Percentiles rank a stretch among this genome's conserved stretches.
Evolutionary conservation across 2,329 filamentous ascomycete genomes (phyloP).

Genomic region (Penicillium sp.): DNA sequence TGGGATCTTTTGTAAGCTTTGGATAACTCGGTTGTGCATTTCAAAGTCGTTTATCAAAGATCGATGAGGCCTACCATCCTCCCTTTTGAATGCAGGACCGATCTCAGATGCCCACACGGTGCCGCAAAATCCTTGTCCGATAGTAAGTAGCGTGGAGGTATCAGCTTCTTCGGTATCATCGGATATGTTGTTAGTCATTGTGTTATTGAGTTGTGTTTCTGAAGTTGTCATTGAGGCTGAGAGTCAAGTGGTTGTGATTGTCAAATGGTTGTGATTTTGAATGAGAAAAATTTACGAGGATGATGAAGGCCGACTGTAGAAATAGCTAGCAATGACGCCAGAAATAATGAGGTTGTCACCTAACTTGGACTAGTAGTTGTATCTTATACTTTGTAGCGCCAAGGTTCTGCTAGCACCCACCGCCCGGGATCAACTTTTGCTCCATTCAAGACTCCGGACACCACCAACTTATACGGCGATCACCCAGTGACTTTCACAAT

Average conservation of each 20-base stretch:
- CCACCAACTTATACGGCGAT: conserved; percentile 12
- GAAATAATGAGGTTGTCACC: too few species aligned
- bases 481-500: conserved; percentile 27
- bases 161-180: too few species aligned
- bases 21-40: neutral
- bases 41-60: neutral
- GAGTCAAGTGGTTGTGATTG: too few species aligned
- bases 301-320: too few species aligned
- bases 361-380: too few species aligned
- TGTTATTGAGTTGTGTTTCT: neutral
- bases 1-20: neutral
- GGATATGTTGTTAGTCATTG: neutral
- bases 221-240: too few species aligned
- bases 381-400: conserved; percentile 15
- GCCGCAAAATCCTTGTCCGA: neutral
- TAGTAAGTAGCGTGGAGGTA: neutral
- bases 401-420: conserved; percentile 37
- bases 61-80: neutral
- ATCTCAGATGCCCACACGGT: neutral
- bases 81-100: neutral
- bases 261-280: too few species aligned
- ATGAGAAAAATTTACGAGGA: too few species aligned
- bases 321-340: too few species aligned
- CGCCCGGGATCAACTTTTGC: conserved; percentile 38
- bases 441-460: conserved; percentile 19